Percentiles rank a stretch among this genome's conserved stretches.
phyloP scores from a whole-genome alignment of 1,139 yeast genomes.

The Taphrina communis region DNA sequence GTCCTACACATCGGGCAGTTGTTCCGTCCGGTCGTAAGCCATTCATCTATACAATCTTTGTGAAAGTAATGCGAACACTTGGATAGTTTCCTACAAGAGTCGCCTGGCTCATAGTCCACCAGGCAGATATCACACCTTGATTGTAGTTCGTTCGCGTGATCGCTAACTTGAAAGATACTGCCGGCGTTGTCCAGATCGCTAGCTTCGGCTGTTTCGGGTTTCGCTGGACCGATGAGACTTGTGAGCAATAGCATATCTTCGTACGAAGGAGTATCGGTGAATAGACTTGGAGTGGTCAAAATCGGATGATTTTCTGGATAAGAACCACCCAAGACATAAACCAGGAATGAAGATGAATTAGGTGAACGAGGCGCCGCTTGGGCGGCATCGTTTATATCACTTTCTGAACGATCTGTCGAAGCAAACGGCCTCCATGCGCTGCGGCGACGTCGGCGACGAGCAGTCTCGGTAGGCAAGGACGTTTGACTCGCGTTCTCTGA shows the following conservation, averaged over 20 bases:
- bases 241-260: conserved; percentile 59
- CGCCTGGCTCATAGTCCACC: conserved; percentile 56
- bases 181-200: conserved; percentile 56
- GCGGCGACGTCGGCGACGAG: conserved; percentile 28
- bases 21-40: conserved; percentile 63
- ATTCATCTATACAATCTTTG: conserved; percentile 61
- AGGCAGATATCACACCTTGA: conserved; percentile 62
- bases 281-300: conserved; percentile 57
- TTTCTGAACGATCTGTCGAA: conserved; percentile 1
- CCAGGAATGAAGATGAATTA: conserved; percentile 57
- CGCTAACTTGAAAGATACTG: conserved; percentile 48
- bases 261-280: conserved; percentile 59
- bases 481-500: conserved; percentile 6
- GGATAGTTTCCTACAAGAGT: conserved; percentile 56
- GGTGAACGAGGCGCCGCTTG: conserved; percentile 23
- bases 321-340: conserved; percentile 59
- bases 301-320: conserved; percentile 60
- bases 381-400: neutral
- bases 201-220: conserved; percentile 56
- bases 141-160: conserved; percentile 45
- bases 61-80: conserved; percentile 61
- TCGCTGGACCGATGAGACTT: conserved; percentile 57
- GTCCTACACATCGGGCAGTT: conserved; percentile 61
- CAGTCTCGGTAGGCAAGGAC: conserved; percentile 1
- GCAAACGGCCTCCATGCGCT: conserved; percentile 36